Percentiles rank a stretch among this genome's conserved stretches.
Evolutionary conservation across 2,329 filamentous ascomycete genomes (phyloP).

Genomic region (Calonectria pseudoreteaudii): DNA sequence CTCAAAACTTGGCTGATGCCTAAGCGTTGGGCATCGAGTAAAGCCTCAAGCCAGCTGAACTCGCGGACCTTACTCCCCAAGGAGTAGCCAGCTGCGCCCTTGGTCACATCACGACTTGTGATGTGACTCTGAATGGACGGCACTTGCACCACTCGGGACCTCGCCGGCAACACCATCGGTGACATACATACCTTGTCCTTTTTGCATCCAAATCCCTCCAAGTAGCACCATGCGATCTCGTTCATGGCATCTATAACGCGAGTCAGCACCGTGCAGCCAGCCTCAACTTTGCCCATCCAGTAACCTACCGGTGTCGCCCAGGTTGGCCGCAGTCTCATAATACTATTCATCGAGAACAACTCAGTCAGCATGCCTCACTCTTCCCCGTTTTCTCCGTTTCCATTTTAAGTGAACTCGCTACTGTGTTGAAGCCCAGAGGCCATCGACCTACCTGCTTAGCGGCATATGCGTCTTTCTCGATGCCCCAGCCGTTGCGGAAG

Average conservation of each 20-base stretch:
- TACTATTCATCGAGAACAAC: slow-evolving; percentile 67
- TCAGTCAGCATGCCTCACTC: slow-evolving; percentile 44
- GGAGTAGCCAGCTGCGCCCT: neutral
- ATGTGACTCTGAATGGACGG: slow-evolving; percentile 7
- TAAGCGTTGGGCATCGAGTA: slow-evolving; percentile 46
- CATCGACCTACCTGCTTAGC: slow-evolving; percentile 71
- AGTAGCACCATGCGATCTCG: slow-evolving; percentile 94
- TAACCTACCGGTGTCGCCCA: slow-evolving; percentile 83
- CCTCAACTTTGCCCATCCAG: slow-evolving; percentile 14
- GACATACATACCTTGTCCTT: slow-evolving; percentile 90
- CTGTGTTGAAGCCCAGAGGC: slow-evolving; percentile 3
- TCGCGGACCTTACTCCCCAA: slow-evolving; percentile 18
- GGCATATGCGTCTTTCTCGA: slow-evolving; percentile 85
- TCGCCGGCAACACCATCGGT: slow-evolving; percentile 19
- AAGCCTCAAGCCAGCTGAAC: slow-evolving; percentile 7
- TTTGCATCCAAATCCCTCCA: slow-evolving; percentile 95
- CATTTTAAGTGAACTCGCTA: neutral
- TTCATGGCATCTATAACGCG: slow-evolving; percentile 86
- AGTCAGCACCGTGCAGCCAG: slow-evolving; percentile 24
- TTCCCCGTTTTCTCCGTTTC: neutral
- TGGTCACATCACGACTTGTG: slow-evolving; percentile 19
- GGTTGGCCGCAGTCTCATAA: slow-evolving; percentile 96
- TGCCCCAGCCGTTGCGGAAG: slow-evolving; percentile 95
- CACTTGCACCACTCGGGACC: slow-evolving; percentile 9
- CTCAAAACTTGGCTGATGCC: slow-evolving; percentile 46